phyloP scores from a whole-genome alignment of 768 basidiomycete genomes.

The Leucocoprinus birnbaumii region DNA sequence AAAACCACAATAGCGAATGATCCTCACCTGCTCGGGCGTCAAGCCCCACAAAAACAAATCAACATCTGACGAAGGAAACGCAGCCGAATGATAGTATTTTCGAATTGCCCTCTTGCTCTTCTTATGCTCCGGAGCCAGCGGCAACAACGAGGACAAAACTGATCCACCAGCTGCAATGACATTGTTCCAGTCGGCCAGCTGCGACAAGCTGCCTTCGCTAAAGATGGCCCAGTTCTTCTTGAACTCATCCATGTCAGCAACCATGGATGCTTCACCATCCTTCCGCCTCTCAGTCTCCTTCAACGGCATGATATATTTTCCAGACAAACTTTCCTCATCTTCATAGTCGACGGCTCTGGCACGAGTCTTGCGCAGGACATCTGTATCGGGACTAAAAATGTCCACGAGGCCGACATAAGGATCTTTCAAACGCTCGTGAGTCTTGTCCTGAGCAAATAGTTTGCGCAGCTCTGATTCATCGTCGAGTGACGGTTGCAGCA shows the following conservation, averaged over 20 bases:
- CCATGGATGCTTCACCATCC: conserved; percentile 49
- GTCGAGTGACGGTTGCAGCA: conserved; percentile 51
- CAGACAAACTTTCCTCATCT: conserved; percentile 39
- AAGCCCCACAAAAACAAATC: conserved; percentile 64
- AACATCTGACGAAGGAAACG: conserved; percentile 60
- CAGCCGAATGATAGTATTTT: conserved; percentile 52
- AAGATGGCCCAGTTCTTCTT: conserved; percentile 64
- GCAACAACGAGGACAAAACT: conserved; percentile 54
- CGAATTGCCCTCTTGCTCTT: conserved; percentile 53
- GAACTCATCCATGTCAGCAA: conserved; percentile 51
- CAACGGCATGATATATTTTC: conserved; percentile 55
- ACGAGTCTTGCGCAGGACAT: conserved; percentile 43
- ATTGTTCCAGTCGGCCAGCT: conserved; percentile 60
- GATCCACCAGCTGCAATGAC: conserved; percentile 61
- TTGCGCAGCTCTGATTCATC: conserved; percentile 54
- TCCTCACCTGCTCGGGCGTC: conserved; percentile 45
- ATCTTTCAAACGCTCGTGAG: conserved; percentile 39
- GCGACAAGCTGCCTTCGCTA: conserved; percentile 58
- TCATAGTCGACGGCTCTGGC: conserved; percentile 41
- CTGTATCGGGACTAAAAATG: conserved; percentile 47
- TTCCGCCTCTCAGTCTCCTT: conserved; percentile 38
- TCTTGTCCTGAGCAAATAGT: conserved; percentile 52
- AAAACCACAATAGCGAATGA: neutral
- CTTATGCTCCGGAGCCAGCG: conserved; percentile 45
- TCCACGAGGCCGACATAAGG: conserved; percentile 59